A percentile compares a stretch with the other conserved stretches of the same genome.
Evolutionary conservation across 805 yeast genomes (phyloP).

Genomic region (Candida chauliodis): DNA sequence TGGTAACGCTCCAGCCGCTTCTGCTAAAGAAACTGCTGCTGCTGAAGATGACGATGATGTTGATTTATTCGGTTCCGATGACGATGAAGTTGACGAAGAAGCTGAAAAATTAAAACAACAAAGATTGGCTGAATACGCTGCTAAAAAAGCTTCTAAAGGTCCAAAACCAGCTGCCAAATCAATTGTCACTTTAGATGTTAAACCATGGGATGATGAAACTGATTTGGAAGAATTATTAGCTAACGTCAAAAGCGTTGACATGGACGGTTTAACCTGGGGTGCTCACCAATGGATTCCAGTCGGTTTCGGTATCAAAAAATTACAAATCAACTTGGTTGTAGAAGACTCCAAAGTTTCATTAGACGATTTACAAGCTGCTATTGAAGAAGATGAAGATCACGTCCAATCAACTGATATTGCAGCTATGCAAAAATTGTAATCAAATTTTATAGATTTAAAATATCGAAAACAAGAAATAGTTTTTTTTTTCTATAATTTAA

Average conservation of each 20-base stretch:
- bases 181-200: conserved; percentile 92
- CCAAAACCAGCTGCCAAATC: conserved; percentile 99
- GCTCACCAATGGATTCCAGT: conserved; percentile 93
- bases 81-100: conserved; percentile 92
- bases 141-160: conserved; percentile 95
- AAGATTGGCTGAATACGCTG: conserved; percentile 97
- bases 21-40: conserved; percentile 55
- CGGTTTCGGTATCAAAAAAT: conserved; percentile 99
- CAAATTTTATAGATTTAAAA: conserved; percentile 5
- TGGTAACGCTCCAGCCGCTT: conserved; percentile 58
- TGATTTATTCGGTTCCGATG: conserved; percentile 90
- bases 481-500: neutral
- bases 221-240: conserved; percentile 85
- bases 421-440: conserved; percentile 95
- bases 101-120: conserved; percentile 97
- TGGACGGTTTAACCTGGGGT: conserved; percentile 98
- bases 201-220: conserved; percentile 99
- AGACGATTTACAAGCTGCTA: conserved; percentile 75
- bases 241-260: conserved; percentile 77
- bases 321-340: conserved; percentile 96
- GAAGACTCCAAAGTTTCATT: conserved; percentile 95
- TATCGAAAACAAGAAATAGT: neutral
- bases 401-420: conserved; percentile 98
- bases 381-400: conserved; percentile 96
- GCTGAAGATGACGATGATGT: conserved; percentile 86